Evolutionary conservation across 306 rosid species (phyloP), one percentile per base, ranked within the genome.

Genomic region (Datisca glomerata): DNA sequence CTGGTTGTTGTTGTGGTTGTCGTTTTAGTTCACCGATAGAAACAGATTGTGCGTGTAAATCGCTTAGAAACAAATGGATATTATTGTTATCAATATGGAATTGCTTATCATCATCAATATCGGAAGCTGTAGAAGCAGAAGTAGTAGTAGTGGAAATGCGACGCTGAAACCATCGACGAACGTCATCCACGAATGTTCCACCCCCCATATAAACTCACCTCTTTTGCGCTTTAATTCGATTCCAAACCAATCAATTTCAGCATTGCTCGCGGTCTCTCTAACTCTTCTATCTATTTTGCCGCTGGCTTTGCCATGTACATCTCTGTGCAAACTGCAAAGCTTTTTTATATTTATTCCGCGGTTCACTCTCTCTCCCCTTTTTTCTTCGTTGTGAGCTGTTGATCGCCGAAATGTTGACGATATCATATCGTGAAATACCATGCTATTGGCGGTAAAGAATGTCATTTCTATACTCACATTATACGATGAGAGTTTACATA

Each of bases 111-210:
- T 35, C n/a, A 29, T 35, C 17, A n/a, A 29, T 22, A 50, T 46
- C 24, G 23, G 47, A 29, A 40, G 45, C 41, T 21, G 50, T 17
- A 55, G 32, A 21, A 32, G 20, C 25, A 50, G 53, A 33, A 24
- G 43, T 17, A 20, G 35, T 22, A 41, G 21, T 0, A 35, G 45
- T 2, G 25, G 51, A 34, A 7, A 72, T 41, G 56, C 56, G 66
- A 31, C 73, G 70, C 49, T 60, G 72, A 53, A 74, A 69, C 67
- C 66, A 65, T 49, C 72, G 70, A 69, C 65, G 72, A 65, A 74
- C 60, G 25, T 53, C 67, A 40, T 68, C 76, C 81, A 69, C 70
- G 45, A 73, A 61, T 20, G 72, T 53, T 57, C 61, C 51, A 41
- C 73, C 57, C 56, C 69, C 76, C 81, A 62, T 68, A 51, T 49